These are phyloP conservation scores for Podosphaera fusca DNA, from an alignment of 2,329 filamentous ascomycete genomes.

Conservation along the genomic window DNA sequence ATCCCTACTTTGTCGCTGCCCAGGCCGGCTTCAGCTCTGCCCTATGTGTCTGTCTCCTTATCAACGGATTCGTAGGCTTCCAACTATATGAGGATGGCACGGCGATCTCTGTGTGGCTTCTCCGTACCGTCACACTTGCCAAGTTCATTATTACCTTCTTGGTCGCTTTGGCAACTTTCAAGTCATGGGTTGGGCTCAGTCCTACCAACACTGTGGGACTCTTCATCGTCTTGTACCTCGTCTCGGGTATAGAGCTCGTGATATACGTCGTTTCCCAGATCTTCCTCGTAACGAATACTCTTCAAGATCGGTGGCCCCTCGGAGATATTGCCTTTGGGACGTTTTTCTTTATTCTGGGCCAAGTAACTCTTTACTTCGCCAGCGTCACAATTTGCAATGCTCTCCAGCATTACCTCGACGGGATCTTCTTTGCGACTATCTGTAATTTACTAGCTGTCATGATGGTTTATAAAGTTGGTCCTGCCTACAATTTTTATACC, in stretches of 20 bases:
- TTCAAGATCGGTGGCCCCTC: conserved; percentile 88
- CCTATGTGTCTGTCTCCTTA: conserved; percentile 66
- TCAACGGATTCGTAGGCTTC: conserved; percentile 97
- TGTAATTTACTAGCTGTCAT: conserved; percentile 89
- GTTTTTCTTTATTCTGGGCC: conserved; percentile 76
- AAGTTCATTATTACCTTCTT: conserved; percentile 78
- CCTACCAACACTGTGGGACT: conserved; percentile 72
- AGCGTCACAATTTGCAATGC: conserved; percentile 64
- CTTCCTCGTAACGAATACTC: conserved; percentile 65
- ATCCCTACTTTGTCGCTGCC: conserved; percentile 75
- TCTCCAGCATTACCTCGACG: conserved; percentile 80
- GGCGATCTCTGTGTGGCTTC: conserved; percentile 74
- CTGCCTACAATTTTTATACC: background rate
- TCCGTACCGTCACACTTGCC: conserved; percentile 51
- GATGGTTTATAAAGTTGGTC: conserved; percentile 92
- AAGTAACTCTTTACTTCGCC: conserved; percentile 81
- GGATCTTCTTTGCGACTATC: conserved; percentile 78
- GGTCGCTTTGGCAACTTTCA: conserved; percentile 79
- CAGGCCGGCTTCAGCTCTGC: conserved; percentile 73
- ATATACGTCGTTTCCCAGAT: conserved; percentile 77
- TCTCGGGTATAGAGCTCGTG: conserved; percentile 70
- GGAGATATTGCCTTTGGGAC: conserved; percentile 78
- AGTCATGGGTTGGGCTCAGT: conserved; percentile 64
- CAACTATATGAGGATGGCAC: conserved; percentile 97
- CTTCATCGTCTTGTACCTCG: conserved; percentile 76